phyloP scores from a whole-genome alignment of 768 basidiomycete genomes.

The Infundibulicybe gibba region DNA sequence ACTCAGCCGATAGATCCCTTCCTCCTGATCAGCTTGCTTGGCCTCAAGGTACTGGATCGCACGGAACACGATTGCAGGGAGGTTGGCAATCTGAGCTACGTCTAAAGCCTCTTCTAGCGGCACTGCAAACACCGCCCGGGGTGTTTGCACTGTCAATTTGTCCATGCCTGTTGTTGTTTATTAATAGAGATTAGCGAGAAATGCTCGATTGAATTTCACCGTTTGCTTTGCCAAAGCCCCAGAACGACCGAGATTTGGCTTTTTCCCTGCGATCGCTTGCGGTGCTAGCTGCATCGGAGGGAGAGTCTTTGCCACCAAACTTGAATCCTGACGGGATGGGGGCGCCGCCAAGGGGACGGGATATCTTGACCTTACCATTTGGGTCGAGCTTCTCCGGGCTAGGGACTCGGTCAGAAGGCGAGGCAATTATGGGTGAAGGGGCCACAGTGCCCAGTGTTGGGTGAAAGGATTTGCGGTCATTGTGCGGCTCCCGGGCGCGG shows the following conservation, averaged over 20 bases:
- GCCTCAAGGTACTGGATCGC: conserved; percentile 93
- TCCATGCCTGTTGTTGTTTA: conserved; percentile 23
- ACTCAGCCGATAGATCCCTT: conserved; percentile 95
- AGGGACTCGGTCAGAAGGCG: conserved; percentile 45
- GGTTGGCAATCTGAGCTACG: conserved; percentile 82
- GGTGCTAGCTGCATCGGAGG: conserved; percentile 32
- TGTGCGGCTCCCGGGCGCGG: conserved; percentile 44
- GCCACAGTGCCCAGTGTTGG: conserved; percentile 48
- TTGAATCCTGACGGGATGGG: conserved; percentile 89
- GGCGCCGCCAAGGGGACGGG: conserved; percentile 79
- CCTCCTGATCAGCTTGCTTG: conserved; percentile 93
- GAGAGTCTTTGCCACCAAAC: conserved; percentile 74
- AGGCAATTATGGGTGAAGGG: conserved; percentile 40
- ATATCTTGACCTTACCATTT: conserved; percentile 78
- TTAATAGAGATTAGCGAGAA: conserved; percentile 1
- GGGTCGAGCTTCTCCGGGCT: conserved; percentile 53
- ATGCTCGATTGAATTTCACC: conserved; percentile 28
- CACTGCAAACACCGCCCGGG: conserved; percentile 86
- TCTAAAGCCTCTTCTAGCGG: conserved; percentile 84
- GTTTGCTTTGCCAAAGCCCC: conserved; percentile 79
- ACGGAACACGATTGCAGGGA: conserved; percentile 94
- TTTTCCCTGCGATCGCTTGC: conserved; percentile 80
- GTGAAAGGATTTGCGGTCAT: conserved; percentile 61
- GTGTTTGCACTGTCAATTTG: conserved; percentile 35
- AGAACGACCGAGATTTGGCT: conserved; percentile 90